Conservation (phyloP, 805 yeast genomes). For the Kuraishia ogatae region DNA sequence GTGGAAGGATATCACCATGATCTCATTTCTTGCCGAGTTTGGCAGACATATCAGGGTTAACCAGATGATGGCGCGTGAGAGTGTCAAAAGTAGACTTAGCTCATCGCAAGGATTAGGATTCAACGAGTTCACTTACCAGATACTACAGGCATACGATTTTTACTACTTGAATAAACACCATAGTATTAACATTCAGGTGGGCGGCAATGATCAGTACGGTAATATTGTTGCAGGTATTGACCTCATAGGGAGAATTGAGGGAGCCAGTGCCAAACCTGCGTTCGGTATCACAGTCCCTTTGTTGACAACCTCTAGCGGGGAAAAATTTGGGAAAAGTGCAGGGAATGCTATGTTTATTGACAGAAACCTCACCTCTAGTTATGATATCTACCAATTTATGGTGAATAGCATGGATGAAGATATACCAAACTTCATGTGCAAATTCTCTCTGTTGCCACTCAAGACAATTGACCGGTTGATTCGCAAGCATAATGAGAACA, state of each 20-base stretch:
- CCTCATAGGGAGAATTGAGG: slow-evolving; percentile 53
- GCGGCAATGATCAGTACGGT: slow-evolving; percentile 98
- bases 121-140: slow-evolving; percentile 89
- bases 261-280: slow-evolving; percentile 18
- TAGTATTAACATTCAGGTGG: slow-evolving; percentile 69
- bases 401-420: slow-evolving; percentile 73
- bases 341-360: slow-evolving; percentile 94
- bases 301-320: slow-evolving; percentile 81
- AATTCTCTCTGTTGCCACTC: slow-evolving; percentile 73
- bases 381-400: slow-evolving; percentile 78
- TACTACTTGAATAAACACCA: slow-evolving; percentile 61
- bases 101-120: slow-evolving; percentile 78
- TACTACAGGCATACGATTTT: slow-evolving; percentile 90
- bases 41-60: slow-evolving; percentile 77
- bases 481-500: slow-evolving; percentile 42
- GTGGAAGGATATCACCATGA: slow-evolving; percentile 76
- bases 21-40: slow-evolving; percentile 67
- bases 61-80: slow-evolving; percentile 84
- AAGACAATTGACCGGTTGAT: slow-evolving; percentile 47
- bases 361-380: slow-evolving; percentile 65
- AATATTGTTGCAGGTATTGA: slow-evolving; percentile 95
- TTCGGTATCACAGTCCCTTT: slow-evolving; percentile 88
- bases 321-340: slow-evolving; percentile 93
- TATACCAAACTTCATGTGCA: slow-evolving; percentile 56
- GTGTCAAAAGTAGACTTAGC: slow-evolving; percentile 65